These are phyloP conservation scores for Capsicum baccatum DNA, from an alignment of 257 asterid species.

Conservation along the genomic window DNA sequence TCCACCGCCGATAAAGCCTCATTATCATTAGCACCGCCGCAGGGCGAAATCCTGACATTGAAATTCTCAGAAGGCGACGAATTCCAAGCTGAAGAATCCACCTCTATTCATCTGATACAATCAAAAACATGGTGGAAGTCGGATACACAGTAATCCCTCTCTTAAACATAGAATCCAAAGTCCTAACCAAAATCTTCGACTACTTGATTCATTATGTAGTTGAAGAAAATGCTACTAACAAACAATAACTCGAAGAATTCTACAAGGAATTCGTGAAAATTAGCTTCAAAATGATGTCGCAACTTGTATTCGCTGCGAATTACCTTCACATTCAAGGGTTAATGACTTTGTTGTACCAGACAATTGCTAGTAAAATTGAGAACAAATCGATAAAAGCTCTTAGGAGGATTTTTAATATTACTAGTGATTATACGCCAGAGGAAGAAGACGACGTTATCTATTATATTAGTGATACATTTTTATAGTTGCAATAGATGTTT, in stretches of 20 bases:
- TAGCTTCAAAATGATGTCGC: not conserved
- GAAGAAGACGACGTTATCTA: constrained; percentile 16
- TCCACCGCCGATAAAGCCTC: not conserved
- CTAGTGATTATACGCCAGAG: constrained; percentile 27
- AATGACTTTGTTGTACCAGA: not conserved
- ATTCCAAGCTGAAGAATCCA: constrained; percentile 17
- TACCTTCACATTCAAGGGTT: constrained; percentile 22
- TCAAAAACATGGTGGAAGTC: constrained; percentile 35
- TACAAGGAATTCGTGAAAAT: too few relatives aligned
- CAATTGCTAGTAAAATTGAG: constrained; percentile 24
- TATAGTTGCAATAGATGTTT: too few relatives aligned
- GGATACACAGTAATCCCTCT: not conserved
- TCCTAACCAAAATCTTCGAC: too few relatives aligned
- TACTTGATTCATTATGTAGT: too few relatives aligned
- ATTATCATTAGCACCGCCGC: not conserved
- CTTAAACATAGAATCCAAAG: too few relatives aligned
- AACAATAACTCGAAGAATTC: too few relatives aligned
- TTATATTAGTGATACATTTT: too few relatives aligned
- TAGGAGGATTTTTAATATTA: constrained; percentile 11
- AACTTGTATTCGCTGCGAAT: constrained; percentile 28
- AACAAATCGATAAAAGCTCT: not conserved
- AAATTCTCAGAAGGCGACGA: constrained; percentile 22
- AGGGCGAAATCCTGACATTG: not conserved
- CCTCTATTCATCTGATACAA: constrained; percentile 20
- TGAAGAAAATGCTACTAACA: too few relatives aligned